phyloP scores from a whole-genome alignment of 805 yeast genomes.

The Candida silvatica region DNA sequence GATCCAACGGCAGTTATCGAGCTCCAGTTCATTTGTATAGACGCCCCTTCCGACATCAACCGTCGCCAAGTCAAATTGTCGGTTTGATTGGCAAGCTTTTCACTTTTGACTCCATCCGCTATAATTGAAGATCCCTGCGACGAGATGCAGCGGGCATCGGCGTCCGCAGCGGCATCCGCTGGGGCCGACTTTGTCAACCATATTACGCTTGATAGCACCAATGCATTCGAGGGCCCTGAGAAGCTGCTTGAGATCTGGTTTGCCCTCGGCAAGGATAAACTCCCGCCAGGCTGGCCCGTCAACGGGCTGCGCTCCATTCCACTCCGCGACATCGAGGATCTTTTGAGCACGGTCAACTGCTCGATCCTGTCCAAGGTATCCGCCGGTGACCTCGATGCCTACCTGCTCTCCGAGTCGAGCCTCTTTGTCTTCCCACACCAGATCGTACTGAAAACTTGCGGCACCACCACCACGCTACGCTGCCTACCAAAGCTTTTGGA shows the following conservation, averaged over 20 bases:
- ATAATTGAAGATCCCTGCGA: slow-evolving; percentile 8
- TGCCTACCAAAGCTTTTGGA: slow-evolving; percentile 64
- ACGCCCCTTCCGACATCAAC: no score
- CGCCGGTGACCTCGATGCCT: slow-evolving; percentile 64
- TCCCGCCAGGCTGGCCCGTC: slow-evolving; percentile 23
- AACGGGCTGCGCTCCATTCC: slow-evolving; percentile 60
- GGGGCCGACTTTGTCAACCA: slow-evolving; percentile 59
- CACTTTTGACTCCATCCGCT: slow-evolving; percentile 9
- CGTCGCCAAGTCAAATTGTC: no score
- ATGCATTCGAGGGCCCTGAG: slow-evolving; percentile 97
- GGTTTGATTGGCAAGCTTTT: no score
- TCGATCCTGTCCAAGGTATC: slow-evolving; percentile 77
- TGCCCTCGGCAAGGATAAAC: slow-evolving; percentile 37
- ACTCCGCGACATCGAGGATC: slow-evolving; percentile 55
- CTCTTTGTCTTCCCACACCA: slow-evolving; percentile 84
- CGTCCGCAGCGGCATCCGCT: no score
- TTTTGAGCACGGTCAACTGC: slow-evolving; percentile 80
- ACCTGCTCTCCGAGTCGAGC: slow-evolving; percentile 81
- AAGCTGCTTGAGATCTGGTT: slow-evolving; percentile 89
- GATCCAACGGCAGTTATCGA: no score
- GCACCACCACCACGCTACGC: slow-evolving; percentile 84
- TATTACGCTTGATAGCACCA: slow-evolving; percentile 75
- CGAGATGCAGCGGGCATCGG: no score
- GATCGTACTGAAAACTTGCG: slow-evolving; percentile 86
- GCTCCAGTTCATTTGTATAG: no score